A percentile compares a stretch with the other conserved stretches of the same genome.
phyloP scores from a whole-genome alignment of 305 asterid species.

The Fraxinus greggii region DNA sequence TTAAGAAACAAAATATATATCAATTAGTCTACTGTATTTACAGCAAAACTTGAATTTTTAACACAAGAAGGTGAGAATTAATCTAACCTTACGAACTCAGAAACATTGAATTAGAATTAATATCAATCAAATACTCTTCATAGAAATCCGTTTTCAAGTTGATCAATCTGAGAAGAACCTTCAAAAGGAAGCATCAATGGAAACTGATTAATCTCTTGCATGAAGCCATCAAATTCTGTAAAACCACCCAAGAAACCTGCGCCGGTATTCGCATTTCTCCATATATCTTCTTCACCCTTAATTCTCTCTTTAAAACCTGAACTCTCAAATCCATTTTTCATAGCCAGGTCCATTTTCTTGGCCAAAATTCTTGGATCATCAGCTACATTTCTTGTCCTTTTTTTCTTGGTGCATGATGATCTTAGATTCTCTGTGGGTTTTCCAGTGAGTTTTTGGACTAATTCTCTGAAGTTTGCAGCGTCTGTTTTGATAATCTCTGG shows the following conservation, averaged over 20 bases:
- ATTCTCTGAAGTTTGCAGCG: slow-evolving; percentile 69
- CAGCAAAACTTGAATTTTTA: slow-evolving; percentile 20
- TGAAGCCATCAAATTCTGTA: slow-evolving; percentile 54
- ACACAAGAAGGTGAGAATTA: not conserved
- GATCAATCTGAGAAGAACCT: slow-evolving; percentile 12
- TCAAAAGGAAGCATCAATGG: slow-evolving; percentile 40
- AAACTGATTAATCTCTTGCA: slow-evolving; percentile 57
- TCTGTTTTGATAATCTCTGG: slow-evolving; percentile 92
- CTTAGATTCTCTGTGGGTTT: slow-evolving; percentile 48
- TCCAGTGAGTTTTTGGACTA: slow-evolving; percentile 90
- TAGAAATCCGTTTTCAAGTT: not conserved
- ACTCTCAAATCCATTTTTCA: slow-evolving; percentile 23
- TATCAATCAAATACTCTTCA: not conserved
- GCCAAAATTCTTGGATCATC: not conserved
- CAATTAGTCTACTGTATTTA: not conserved
- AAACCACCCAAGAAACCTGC: slow-evolving; percentile 71
- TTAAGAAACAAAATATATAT: not conserved
- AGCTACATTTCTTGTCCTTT: slow-evolving; percentile 19
- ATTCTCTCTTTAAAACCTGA: slow-evolving; percentile 41
- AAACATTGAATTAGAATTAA: not conserved
- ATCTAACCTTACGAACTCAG: not conserved
- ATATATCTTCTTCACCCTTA: slow-evolving; percentile 72
- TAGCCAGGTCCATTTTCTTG: slow-evolving; percentile 38
- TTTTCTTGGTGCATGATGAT: not conserved
- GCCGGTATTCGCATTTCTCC: slow-evolving; percentile 57